Percentiles rank a stretch among this genome's conserved stretches.
Conservation (phyloP, 2,329 filamentous ascomycete species). For the Cytospora chrysosperma region DNA sequence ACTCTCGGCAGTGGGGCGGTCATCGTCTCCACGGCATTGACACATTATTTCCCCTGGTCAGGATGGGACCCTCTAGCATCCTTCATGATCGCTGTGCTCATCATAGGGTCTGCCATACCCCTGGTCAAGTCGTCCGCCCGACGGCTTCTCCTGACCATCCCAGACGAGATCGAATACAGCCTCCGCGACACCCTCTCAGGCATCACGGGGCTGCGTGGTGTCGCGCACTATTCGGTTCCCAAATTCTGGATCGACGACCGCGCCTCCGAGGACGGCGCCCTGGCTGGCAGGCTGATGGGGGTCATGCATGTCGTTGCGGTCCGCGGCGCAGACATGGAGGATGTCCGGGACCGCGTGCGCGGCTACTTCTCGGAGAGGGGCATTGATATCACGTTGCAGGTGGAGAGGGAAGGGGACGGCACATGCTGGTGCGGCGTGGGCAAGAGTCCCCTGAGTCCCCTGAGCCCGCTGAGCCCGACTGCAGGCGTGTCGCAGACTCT, state of each 20-base stretch:
- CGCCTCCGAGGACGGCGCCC: conserved; percentile 38
- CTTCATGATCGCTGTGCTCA: conserved; percentile 87
- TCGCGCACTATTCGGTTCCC: conserved; percentile 80
- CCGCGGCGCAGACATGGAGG: conserved; percentile 70
- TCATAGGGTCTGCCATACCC: conserved; percentile 88
- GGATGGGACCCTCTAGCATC: conserved; percentile 95
- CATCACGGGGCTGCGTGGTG: conserved; percentile 77
- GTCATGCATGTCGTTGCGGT: conserved; percentile 84
- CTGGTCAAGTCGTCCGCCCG: conserved; percentile 83
- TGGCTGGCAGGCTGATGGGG: conserved; percentile 63
- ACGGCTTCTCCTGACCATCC: conserved; percentile 79
- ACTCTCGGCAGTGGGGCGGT: conserved; percentile 93
- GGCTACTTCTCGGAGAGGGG: conserved; percentile 68
- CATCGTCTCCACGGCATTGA: conserved; percentile 85
- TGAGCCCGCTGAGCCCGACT: conserved; percentile 26
- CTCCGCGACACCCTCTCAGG: conserved; percentile 84
- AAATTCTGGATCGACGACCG: conserved; percentile 90
- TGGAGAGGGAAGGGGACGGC: conserved; percentile 77
- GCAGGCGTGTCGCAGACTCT: conserved; percentile 14
- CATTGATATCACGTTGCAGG: conserved; percentile 83
- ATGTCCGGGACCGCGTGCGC: conserved; percentile 75
- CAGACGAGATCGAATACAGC: conserved; percentile 81
- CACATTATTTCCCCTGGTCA: conserved; percentile 84
- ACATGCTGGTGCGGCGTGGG: conserved; percentile 60
- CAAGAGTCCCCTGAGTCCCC: conserved; percentile 33